Evolutionary conservation across 257 asterid genomes (phyloP), one percentile per base, ranked within the genome.

Genomic region (Cruciata laevipes): DNA sequence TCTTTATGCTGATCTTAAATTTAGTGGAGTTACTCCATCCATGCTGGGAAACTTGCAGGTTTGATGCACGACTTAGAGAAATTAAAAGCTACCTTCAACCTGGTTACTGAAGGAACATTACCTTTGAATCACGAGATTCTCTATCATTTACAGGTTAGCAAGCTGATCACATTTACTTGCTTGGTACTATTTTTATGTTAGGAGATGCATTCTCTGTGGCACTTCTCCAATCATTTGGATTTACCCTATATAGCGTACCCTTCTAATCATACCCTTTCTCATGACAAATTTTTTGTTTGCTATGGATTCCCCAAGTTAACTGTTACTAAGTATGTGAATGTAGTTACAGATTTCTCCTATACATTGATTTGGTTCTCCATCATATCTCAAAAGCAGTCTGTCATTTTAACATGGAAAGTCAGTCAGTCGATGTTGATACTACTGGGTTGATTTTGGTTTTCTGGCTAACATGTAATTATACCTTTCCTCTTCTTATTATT

Each of bases 41-140:
- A n/a, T n/a, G n/a, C 90, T 69, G 99, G 97, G 55, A 93, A 93
- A 76, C 94, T 93, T 63, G 88, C 92, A 97, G 95, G 57, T 81
- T 93, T 81, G 99, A 93, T 83, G 96, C 95, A 42, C 86, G 99
- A 27, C 81, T 93, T 67, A 84, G 80, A 83, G 97, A 93, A 78
- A 90, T 93, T 40, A 81, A 95, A 13, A 73, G 83, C 70, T 93
- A 93, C 79, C 96, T 93, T 38, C 94, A 84, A 70, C 84, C n/a
- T 88, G 71, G 97, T 93, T 65, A 79, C 88, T 82, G 92, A 84
- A 70, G 96, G 87, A 75, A 88, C 83, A 82, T 96, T 93, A 65
- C 99, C 99, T 3, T 74, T 93, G 61, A 93, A 93, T n/a, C n/a
- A n/a, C n/a, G n/a, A n/a, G n/a, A n/a, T n/a, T n/a, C n/a, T n/a